Percentiles rank a stretch among this genome's conserved stretches.
Evolutionary conservation across 2,329 filamentous ascomycete genomes (phyloP).

Genomic region (Acrocalymma vagum): DNA sequence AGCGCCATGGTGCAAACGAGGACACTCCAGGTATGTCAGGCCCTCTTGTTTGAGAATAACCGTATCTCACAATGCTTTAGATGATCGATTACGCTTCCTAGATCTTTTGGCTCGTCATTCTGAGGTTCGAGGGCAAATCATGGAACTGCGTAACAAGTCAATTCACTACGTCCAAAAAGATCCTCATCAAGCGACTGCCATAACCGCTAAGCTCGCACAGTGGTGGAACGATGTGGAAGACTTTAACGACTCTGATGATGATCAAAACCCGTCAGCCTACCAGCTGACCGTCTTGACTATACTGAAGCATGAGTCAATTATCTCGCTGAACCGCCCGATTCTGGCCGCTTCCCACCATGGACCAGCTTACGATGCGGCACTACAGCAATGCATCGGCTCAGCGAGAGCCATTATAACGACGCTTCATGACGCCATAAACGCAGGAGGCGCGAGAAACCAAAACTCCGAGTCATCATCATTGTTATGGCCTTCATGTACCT

Average conservation of each 20-base stretch:
- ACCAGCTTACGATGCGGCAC: constrained; percentile 56
- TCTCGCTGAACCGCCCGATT: constrained; percentile 61
- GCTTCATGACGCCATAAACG: constrained; percentile 41
- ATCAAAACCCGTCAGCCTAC: constrained; percentile 29
- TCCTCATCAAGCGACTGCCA: constrained; percentile 53
- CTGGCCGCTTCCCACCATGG: constrained; percentile 56
- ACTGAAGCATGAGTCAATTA: constrained; percentile 59
- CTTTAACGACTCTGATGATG: constrained; percentile 50
- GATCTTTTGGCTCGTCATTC: constrained; percentile 57
- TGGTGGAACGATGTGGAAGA: constrained; percentile 65
- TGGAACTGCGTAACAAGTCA: constrained; percentile 63
- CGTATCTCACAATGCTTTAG: constrained; percentile 10
- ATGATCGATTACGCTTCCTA: constrained; percentile 20
- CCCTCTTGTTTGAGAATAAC: not conserved
- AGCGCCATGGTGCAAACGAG: constrained; percentile 49
- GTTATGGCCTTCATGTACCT: constrained; percentile 62
- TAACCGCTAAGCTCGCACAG: constrained; percentile 59
- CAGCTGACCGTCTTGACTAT: constrained; percentile 56
- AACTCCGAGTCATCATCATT: constrained; percentile 41
- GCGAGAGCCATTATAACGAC: constrained; percentile 58
- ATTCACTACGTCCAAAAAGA: constrained; percentile 56
- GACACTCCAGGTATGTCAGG: constrained; percentile 18
- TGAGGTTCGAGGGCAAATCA: constrained; percentile 59
- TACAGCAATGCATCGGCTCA: constrained; percentile 62
- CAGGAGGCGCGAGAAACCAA: constrained; percentile 18